These are phyloP conservation scores for Castanea crenata DNA, from an alignment of 306 rosid species.

Conservation along the genomic window DNA sequence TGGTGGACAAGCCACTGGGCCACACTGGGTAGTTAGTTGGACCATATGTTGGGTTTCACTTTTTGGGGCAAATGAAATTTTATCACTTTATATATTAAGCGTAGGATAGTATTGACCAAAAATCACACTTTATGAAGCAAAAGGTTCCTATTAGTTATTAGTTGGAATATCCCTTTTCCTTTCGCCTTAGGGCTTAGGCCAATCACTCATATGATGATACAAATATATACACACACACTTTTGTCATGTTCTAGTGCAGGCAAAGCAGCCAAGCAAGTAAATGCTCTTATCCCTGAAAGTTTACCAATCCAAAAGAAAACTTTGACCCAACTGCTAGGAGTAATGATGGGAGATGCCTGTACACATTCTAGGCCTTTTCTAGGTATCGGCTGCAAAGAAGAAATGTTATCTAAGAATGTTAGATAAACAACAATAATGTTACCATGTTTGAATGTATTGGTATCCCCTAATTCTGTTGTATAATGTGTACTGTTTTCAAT, in stretches of 20 bases:
- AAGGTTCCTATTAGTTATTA: background rate
- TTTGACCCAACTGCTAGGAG: conserved; percentile 85
- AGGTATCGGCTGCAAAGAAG: conserved; percentile 22
- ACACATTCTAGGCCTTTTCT: conserved; percentile 36
- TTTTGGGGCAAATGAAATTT: too few relatives aligned
- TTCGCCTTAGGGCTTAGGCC: background rate
- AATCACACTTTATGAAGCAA: too few relatives aligned
- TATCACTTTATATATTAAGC: too few relatives aligned
- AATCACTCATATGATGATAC: background rate
- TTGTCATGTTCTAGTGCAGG: conserved; percentile 37
- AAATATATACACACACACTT: background rate
- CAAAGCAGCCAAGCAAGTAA: conserved; percentile 67
- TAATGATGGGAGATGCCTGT: conserved; percentile 66
- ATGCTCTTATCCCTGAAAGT: conserved; percentile 60
- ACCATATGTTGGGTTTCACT: too few relatives aligned
- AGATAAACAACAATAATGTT: conserved; percentile 19
- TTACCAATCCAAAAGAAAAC: conserved; percentile 58
- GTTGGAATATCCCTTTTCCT: background rate
- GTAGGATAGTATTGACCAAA: too few relatives aligned
- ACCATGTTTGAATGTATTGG: conserved; percentile 28
- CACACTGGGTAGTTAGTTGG: too few relatives aligned
- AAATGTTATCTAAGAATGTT: conserved; percentile 18
- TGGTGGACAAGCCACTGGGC: too few relatives aligned
- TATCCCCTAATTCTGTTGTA: conserved; percentile 33
- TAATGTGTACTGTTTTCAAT: background rate